Evolutionary conservation across 1,284 basidiomycete genomes (phyloP), one percentile per base, ranked within the genome.

Genomic region (Papiliotrema fonsecae): DNA sequence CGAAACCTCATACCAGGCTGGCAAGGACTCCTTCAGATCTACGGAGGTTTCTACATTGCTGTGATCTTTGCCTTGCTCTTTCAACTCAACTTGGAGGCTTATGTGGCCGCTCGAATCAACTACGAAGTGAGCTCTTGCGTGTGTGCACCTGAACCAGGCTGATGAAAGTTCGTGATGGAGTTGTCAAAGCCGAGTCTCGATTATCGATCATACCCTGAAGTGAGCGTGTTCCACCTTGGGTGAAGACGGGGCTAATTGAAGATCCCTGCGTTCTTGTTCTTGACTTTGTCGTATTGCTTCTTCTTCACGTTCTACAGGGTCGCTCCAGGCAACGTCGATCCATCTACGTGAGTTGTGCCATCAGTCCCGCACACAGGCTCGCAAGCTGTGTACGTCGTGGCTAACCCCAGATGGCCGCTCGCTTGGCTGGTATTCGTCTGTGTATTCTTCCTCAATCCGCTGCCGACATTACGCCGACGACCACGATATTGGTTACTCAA

Each of bases 101-200:
- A 88, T 87, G 79, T 82, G 0, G 70, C 74, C 1, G 78, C 83
- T 4, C 78, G 87, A 38, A 89, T 96, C 64, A 96, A 94, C 68
- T 91, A 91, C 56, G 70, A 72, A 50, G 65, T 65, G 40, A 38
- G 60, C n/a, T n/a, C n/a, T 28, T 16, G 1, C 5, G 35, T 42
- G 47, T 6, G 69, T 77, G 85, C 42, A 87, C 92, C 58, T 6
- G 16, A 92, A 90, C 65, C 88, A 88, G 54, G 79, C 83, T 19
- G 39, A 48, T 38, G 6, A 2, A 22, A 67, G 66, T 94, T 97
- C 69, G 93, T 97, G 45, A 93, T 97, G 90, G 89, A 88, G 67
- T 71, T 93, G 45, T 82, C 93, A 58, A 71, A 86, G 45, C 84
- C 84, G 26, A 81, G 80, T 31, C 76, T 94, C 45, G 88, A 96